These are phyloP conservation scores for Aurantiochytrium sp. DNA, from an alignment of 108 stramenopile species.

Conservation along the genomic window DNA sequence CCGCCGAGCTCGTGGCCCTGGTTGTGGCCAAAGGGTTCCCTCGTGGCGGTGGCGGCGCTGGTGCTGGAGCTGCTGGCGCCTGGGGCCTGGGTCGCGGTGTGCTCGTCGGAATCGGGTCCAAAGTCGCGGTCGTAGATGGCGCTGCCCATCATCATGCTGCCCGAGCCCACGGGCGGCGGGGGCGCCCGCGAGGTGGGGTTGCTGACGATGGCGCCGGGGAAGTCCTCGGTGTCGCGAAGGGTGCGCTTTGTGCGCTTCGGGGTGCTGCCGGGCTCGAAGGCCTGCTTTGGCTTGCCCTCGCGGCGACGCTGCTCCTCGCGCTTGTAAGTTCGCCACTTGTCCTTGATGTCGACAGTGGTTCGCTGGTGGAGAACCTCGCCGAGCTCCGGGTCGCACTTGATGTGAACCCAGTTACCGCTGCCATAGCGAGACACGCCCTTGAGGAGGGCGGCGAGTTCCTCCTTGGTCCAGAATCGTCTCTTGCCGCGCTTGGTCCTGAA, in stretches of 20 bases:
- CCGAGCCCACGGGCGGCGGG: background rate
- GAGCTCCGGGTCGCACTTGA: slow-evolving; percentile 26
- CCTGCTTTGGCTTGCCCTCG: background rate
- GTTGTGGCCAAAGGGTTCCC: too few relatives aligned
- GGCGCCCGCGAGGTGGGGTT: background rate
- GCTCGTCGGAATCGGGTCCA: background rate
- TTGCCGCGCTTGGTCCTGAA: background rate
- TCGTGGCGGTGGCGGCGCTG: too few relatives aligned
- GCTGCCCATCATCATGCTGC: background rate
- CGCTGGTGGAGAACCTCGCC: background rate
- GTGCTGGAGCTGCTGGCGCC: too few relatives aligned
- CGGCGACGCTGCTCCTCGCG: background rate
- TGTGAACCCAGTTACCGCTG: background rate
- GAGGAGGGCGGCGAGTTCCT: slow-evolving; percentile 14
- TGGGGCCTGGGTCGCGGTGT: too few relatives aligned
- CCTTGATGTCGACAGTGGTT: slow-evolving; percentile 31
- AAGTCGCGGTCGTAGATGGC: background rate
- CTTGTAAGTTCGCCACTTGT: slow-evolving; percentile 24
- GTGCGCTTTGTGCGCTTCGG: background rate
- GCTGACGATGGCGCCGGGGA: background rate
- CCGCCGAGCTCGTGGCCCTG: too few relatives aligned
- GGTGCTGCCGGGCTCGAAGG: background rate
- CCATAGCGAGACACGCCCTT: background rate
- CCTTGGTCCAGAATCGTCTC: background rate
- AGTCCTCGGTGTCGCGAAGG: background rate